phyloP scores from a whole-genome alignment of 176 grass and related monocot species.

The Typha latifolia region DNA sequence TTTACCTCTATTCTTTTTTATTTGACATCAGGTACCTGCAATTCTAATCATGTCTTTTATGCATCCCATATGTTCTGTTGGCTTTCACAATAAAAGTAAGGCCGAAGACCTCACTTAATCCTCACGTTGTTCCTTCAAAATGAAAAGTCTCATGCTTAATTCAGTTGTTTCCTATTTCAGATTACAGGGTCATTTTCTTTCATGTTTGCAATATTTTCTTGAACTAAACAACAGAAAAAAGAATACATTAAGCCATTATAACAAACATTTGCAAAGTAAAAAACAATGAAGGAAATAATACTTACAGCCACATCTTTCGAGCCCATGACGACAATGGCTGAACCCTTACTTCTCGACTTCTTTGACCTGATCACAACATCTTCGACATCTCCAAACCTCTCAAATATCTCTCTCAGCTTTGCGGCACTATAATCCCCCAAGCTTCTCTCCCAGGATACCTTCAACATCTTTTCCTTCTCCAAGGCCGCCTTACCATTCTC shows the following conservation, averaged over 20 bases:
- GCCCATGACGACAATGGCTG: conserved; percentile 73
- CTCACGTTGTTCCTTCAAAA: no score
- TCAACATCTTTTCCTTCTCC: conserved; percentile 56
- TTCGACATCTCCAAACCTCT: conserved; percentile 68
- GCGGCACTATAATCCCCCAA: conserved; percentile 51
- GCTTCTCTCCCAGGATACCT: conserved; percentile 80
- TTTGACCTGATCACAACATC: conserved; percentile 74
- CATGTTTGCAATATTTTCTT: no score
- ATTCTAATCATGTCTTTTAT: not conserved
- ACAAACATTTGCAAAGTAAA: not conserved
- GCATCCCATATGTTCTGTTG: not conserved
- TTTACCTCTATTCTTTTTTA: no score
- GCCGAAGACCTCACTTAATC: no score
- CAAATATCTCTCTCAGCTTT: conserved; percentile 60
- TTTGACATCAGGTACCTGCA: no score
- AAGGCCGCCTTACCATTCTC: conserved; percentile 15
- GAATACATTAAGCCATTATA: not conserved
- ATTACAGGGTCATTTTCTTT: no score
- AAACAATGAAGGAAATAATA: conserved; percentile 5
- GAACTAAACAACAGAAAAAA: not conserved
- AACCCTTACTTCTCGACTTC: conserved; percentile 57
- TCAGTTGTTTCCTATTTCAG: no score
- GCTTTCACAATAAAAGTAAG: not conserved
- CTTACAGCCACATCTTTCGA: conserved; percentile 74
- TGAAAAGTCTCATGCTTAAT: no score